Evolutionary conservation across 2,329 filamentous ascomycete species (phyloP), one percentile per base, ranked within the genome.

Genomic region (Phyllosticta citrichinensis): DNA sequence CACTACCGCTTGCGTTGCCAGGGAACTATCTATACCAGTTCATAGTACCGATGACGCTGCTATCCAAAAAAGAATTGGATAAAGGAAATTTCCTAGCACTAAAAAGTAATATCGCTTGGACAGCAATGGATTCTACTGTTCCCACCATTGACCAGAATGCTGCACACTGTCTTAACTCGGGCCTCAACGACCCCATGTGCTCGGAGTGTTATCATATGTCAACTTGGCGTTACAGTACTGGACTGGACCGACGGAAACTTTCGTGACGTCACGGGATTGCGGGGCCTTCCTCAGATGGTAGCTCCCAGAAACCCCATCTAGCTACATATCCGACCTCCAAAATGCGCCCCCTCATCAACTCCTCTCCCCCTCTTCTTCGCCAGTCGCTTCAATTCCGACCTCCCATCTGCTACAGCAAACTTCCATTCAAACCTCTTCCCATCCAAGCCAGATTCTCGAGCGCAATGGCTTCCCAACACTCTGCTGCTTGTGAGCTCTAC

Each of bases 391-490:
- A 53, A 33, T 9, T 56, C 47, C 20, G 47, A 5, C 54, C 55
- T 11, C 30, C 11, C 27, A 4, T 17, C 17, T 57, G 47, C 40
- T 20, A 52, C 24, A 24, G 47, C 24, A 27, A 12, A 30, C 30
- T 30, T 35, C 47, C 27, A 6, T n/a, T 56, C 59, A 47, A 57
- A 17, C 30, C 47, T 1, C 14, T 52, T 3, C 20, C 33, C 27
- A 11, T 52, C 4, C 47, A 17, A 8, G 12, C 54, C 27, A 53
- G 59, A 50, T 47, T 20, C 20, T 52, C 54, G 2, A 54, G 59
- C 59, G 50, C 54, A 56, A 61, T 61, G 59, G 59, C 59, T 14
- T 62, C 61, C n/a, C 61, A 62, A 19, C 61, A 58, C 52, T 62
- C 61, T 10, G 56, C 47, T 12, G 61, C 61, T 19, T 62, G 61